Percentiles rank a stretch among this genome's conserved stretches.
These are phyloP conservation scores for Aspergillus baeticus DNA, from an alignment of 495 filamentous ascomycete species.

Conservation along the genomic window DNA sequence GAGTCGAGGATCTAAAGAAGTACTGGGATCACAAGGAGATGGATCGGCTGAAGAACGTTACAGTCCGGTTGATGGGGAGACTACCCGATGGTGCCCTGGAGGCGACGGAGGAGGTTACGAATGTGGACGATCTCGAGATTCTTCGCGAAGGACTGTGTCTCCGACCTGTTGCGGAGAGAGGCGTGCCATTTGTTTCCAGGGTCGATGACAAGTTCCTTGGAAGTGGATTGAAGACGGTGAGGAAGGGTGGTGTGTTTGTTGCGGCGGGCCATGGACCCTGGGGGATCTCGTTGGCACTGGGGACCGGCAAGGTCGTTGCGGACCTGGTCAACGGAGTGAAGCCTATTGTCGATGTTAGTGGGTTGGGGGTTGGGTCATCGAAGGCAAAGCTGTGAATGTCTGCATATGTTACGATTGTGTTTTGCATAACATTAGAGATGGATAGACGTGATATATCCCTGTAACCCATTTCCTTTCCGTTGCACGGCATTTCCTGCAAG, in stretches of 20 bases:
- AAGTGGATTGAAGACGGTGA: slow-evolving; percentile 36
- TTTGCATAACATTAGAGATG: too few species aligned
- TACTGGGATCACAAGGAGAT: slow-evolving; percentile 46
- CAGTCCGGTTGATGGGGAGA: slow-evolving; percentile 54
- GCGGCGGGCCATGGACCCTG: slow-evolving; percentile 74
- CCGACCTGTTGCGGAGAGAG: slow-evolving; percentile 62
- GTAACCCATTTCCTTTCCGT: too few species aligned
- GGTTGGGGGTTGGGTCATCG: slow-evolving; percentile 30
- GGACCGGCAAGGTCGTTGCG: slow-evolving; percentile 65
- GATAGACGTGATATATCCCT: too few species aligned
- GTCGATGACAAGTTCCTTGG: slow-evolving; percentile 57
- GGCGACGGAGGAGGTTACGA: slow-evolving; percentile 20
- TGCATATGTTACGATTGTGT: too few species aligned
- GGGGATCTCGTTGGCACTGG: slow-evolving; percentile 63
- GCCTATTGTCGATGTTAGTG: slow-evolving; percentile 50
- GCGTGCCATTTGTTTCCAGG: slow-evolving; percentile 59
- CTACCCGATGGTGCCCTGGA: slow-evolving; percentile 17
- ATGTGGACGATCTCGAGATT: slow-evolving; percentile 57
- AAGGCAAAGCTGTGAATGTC: slow-evolving; percentile 7
- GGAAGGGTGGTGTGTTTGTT: slow-evolving; percentile 63
- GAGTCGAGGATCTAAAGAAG: slow-evolving; percentile 46
- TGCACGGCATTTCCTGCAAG: too few species aligned
- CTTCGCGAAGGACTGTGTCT: slow-evolving; percentile 69
- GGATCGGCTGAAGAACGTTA: slow-evolving; percentile 50
- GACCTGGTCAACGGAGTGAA: slow-evolving; percentile 57